Percentiles rank a stretch among this genome's conserved stretches.
phyloP scores from a whole-genome alignment of 768 basidiomycete genomes.

The Tulasnella sp. region DNA sequence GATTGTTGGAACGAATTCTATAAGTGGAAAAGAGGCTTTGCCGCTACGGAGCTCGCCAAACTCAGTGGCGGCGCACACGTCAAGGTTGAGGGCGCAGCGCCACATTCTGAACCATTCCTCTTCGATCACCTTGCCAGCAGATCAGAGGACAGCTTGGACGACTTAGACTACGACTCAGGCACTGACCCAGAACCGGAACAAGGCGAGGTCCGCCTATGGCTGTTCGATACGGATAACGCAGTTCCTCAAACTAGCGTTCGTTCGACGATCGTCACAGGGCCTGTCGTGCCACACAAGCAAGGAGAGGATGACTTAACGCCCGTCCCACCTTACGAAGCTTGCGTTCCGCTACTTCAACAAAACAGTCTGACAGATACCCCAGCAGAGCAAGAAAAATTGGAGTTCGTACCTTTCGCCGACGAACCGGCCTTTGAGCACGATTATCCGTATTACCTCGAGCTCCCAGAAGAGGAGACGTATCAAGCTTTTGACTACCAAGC shows the following conservation, averaged over 20 bases:
- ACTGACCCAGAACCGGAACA: neutral
- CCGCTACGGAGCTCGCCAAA: neutral
- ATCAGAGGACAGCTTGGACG: neutral
- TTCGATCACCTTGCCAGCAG: conserved; percentile 1
- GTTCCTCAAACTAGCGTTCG: neutral
- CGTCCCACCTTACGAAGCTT: conserved; percentile 44
- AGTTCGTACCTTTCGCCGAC: conserved; percentile 54
- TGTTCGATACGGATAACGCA: neutral
- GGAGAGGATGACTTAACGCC: conserved; percentile 15
- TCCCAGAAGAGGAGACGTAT: neutral
- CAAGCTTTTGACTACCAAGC: too few species aligned
- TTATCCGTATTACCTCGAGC: conserved; percentile 26
- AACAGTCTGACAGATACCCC: conserved; percentile 50
- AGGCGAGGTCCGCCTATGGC: neutral
- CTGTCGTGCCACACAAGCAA: neutral
- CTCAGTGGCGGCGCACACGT: conserved; percentile 10
- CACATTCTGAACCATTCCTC: conserved; percentile 16
- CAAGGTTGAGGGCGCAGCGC: conserved; percentile 21
- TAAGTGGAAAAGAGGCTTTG: neutral
- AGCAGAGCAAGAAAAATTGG: conserved; percentile 31
- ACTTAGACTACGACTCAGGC: neutral
- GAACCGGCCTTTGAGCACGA: conserved; percentile 41
- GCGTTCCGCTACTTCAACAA: conserved; percentile 40
- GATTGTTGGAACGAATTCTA: conserved; percentile 25
- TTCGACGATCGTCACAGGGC: neutral